phyloP scores from a whole-genome alignment of 2,329 filamentous ascomycete genomes.

The Massarina eburnea region DNA sequence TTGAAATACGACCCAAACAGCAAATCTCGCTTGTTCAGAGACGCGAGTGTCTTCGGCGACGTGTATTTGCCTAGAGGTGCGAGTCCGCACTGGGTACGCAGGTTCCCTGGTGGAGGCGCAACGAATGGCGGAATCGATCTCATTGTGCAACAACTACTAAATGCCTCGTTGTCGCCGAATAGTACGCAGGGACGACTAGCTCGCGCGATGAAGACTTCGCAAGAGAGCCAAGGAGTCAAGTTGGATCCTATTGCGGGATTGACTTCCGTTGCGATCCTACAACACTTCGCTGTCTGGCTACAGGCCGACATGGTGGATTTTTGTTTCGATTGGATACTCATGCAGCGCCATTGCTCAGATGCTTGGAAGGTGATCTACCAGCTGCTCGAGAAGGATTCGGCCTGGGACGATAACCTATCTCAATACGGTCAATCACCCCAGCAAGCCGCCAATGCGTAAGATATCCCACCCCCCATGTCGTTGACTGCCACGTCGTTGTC shows the following conservation, averaged over 20 bases:
- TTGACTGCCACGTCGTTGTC: no score
- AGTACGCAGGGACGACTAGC: conserved; percentile 2
- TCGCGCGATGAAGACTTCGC: background rate
- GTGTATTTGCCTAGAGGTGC: conserved; percentile 4
- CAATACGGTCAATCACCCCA: background rate
- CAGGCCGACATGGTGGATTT: conserved; percentile 8
- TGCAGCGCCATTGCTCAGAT: conserved; percentile 1
- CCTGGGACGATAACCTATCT: background rate
- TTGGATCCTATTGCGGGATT: background rate
- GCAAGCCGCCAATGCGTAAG: background rate
- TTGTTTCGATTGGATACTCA: conserved; percentile 3
- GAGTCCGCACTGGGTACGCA: background rate
- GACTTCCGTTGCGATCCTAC: conserved; percentile 1
- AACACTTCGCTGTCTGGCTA: conserved; percentile 8
- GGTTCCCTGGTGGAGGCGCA: background rate
- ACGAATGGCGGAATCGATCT: background rate
- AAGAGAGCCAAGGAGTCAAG: background rate
- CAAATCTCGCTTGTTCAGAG: conserved; percentile 2
- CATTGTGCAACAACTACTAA: background rate
- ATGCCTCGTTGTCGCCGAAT: background rate
- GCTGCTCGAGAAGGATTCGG: background rate
- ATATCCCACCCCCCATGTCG: no score
- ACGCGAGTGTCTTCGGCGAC: conserved; percentile 5
- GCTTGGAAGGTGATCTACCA: conserved; percentile 2
- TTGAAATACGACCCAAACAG: background rate